A percentile compares a stretch with the other conserved stretches of the same genome.
Conservation (phyloP, 164 flowering plant genomes). For the Magnolia officinalis region DNA sequence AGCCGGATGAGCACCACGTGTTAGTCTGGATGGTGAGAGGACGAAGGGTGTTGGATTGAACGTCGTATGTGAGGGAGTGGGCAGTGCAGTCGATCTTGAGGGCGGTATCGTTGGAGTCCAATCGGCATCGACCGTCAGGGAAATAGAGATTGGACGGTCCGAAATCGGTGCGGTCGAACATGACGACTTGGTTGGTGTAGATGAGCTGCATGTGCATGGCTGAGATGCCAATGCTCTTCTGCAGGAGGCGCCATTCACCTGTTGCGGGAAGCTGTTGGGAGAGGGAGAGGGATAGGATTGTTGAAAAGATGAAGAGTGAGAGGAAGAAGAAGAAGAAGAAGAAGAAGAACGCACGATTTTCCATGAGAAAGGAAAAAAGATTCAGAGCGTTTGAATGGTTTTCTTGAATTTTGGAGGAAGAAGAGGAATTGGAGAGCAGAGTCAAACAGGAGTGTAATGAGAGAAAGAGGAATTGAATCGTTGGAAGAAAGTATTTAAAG, state of each 20-base stretch:
- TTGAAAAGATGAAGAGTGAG: not conserved
- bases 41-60: constrained; percentile 50
- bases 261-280: not conserved
- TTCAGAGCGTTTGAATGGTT: too few species aligned
- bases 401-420: too few species aligned
- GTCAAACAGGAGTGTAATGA: too few species aligned
- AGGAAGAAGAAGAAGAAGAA: not conserved
- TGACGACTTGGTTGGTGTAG: constrained; percentile 44
- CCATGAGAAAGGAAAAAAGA: too few species aligned
- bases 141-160: constrained; percentile 67
- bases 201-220: constrained; percentile 88
- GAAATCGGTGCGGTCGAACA: constrained; percentile 73
- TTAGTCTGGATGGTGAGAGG: constrained; percentile 65
- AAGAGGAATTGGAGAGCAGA: too few species aligned
- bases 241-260: constrained; percentile 27
- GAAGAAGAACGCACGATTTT: too few species aligned
- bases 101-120: constrained; percentile 27
- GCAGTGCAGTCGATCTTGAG: constrained; percentile 65
- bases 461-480: too few species aligned
- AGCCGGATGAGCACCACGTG: constrained; percentile 91
- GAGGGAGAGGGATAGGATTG: not conserved
- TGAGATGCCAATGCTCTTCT: constrained; percentile 51
- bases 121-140: constrained; percentile 48
- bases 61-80: constrained; percentile 68
- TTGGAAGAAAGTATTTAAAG: too few species aligned